These are phyloP conservation scores for Aspergillus sclerotiicarbonarius DNA, from an alignment of 495 filamentous ascomycete species.

Conservation along the genomic window DNA sequence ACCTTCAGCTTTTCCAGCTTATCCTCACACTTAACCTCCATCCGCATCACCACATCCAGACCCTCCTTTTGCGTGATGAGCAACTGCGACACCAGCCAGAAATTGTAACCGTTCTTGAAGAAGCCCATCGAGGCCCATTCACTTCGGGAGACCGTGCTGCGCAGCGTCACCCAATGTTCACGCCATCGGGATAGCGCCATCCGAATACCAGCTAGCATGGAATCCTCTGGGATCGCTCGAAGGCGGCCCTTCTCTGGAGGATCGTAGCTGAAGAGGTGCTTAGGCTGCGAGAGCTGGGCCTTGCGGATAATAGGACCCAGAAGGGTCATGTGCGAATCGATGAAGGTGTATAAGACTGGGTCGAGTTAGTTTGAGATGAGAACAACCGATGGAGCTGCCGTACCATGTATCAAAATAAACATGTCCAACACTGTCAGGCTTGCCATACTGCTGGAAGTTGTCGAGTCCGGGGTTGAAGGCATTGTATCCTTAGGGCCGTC, in stretches of 20 bases:
- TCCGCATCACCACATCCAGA: constrained; percentile 46
- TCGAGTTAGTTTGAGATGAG: constrained; percentile 6
- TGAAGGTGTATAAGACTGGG: constrained; percentile 44
- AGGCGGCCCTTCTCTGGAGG: constrained; percentile 7
- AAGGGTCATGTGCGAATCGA: constrained; percentile 45
- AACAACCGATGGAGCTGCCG: not conserved
- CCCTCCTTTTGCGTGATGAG: constrained; percentile 49
- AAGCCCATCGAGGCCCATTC: constrained; percentile 48
- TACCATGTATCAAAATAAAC: constrained; percentile 47
- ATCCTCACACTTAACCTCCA: constrained; percentile 50
- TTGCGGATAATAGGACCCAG: constrained; percentile 30
- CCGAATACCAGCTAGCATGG: constrained; percentile 31
- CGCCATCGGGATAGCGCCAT: constrained; percentile 39
- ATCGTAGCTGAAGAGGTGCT: not conserved
- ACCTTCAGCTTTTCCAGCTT: constrained; percentile 47
- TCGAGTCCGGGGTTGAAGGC: constrained; percentile 6
- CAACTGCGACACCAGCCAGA: constrained; percentile 47
- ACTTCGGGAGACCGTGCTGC: constrained; percentile 29
- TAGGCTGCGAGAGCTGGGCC: constrained; percentile 7
- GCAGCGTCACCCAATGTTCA: constrained; percentile 35
- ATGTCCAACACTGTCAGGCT: constrained; percentile 38
- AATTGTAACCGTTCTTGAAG: constrained; percentile 45
- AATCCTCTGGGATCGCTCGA: constrained; percentile 33
- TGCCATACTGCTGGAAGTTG: constrained; percentile 2
- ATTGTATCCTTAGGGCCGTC: constrained; percentile 9